Base-by-base conservation (phyloP, 306 rosid genomes). In the Cyamopsis tetragonoloba region DNA sequence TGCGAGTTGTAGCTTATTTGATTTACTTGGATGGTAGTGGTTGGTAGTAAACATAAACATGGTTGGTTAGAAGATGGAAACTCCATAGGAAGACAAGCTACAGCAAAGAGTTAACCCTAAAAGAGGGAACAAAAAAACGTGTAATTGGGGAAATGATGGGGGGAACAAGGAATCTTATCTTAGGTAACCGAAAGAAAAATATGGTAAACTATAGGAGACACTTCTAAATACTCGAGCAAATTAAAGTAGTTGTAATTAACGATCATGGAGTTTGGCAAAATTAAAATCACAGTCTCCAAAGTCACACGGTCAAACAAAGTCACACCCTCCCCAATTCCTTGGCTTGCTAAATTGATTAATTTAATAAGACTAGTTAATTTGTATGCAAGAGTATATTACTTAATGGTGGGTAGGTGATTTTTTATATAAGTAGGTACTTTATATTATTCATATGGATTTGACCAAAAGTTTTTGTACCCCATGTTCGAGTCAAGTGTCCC, bases 131-230 rank as follows among this genome's bases (percentile, higher is more conserved):
- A 77, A 38, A 38, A 49, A 71, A 62, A 46, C 44, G 54, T 62
- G 76, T 61, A 68, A 27, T 83, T 55, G 44, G 70, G 56, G 72
- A 76, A 68, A 73, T 64, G 70, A 69, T 72, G 77, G 50, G 83
- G 85, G 91, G 80, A 77, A 85, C 83, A 85, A 54, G 72, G 87
- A 89, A 83, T 85, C 85, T 84, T 64, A 83, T 85, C 85, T 84
- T 64, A 24, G 84, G 83, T 58, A 75, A 82, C 79, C 76, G 82
- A 66, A 79, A 79, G 49, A 48, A 81, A n/a, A 80, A 77, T 57
- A 79, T 76, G 73, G 27, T 76, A 80, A 80, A 68, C 62, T 31
- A 51, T 64, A 51, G 68, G 65, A 22, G 76, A 75, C 63, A 56
- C 70, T 74, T 61, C 56, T 63, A 73, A 66, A 79, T 63, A 62